Base-by-base conservation (phyloP, 306 rosid genomes). In the Cucurbita argyrosperma region DNA sequence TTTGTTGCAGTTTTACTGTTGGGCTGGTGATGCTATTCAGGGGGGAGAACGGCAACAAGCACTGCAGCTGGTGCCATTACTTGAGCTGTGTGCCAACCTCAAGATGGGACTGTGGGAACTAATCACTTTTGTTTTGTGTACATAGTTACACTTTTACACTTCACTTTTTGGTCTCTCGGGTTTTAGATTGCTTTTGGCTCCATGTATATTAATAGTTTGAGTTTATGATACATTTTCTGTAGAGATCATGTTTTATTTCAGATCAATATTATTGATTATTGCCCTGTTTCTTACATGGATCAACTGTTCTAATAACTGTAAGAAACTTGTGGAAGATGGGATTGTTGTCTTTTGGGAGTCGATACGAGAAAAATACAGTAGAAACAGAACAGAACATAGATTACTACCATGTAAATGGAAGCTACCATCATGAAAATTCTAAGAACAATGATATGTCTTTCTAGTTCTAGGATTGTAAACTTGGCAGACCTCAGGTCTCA, bases 11-110 rank as follows among this genome's bases (percentile, higher is more conserved):
- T n/a, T 26, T 75, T 37, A 49, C 78, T 0, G 39, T 75, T 18
- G 78, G 78, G 62, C 43, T 62, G 51, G 78, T 62, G 40, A 75
- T 75, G 78, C 38, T 75, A 13, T 75, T 75, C 49, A 75, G 26
- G 39, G 88, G 88, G 47, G 83, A 79, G 82, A 21, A 37, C 16
- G 79, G 80, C 16, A 57, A 77, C 56, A 47, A 77, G 19, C 75
- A 68, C 50, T 69, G 80, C 55, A 77, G 80, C 52, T 77, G 80
- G 68, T 77, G 80, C 58, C 76, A 77, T 58, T 68, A 77, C 47
- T 16, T 68, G 13, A 77, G 71, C 42, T 77, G 80, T 77, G 80
- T 69, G 14, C 80, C 75, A 5, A 71, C 80, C 53, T 77, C 80
- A 45, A 53, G 10, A 71, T 77, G 80, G 80, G 54, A 72, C 23